Base-by-base conservation (phyloP, 441 rosid genomes). In the Codiaeum variegatum region DNA sequence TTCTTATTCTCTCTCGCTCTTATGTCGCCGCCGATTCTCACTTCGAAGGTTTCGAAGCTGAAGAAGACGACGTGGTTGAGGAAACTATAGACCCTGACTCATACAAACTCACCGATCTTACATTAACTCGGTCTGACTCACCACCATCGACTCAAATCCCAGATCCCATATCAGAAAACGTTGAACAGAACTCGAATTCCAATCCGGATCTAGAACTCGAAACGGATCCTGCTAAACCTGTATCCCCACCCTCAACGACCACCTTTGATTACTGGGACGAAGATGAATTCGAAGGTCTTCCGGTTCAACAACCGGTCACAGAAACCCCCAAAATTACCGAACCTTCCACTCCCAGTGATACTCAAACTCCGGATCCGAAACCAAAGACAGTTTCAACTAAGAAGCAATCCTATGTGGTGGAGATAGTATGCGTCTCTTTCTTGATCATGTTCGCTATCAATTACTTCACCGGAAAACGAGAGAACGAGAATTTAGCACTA, bases 261-360 rank as follows among this genome's bases (percentile, higher is more conserved):
- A 28, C 88, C 12, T 86, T 93, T 59, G 96, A 90, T 4, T 88
- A 83, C 69, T 93, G 96, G 98, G 97, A 93, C 66, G 98, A 93
- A 69, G 98, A 93, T 67, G 98, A 94, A 79, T 94, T 94, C 78
- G 97, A 94, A 73, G 97, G 97, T 26, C 78, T 94, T 1, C 97
- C 94, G 5, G 32, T 75, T 29, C 80, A 83, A 34, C 78, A 78
- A 2, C 67, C 75, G 5, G 74, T 80, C 6, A 38, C 34, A 2
- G 85, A 86, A 12, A 26, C 80, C 29, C 73, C 78, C 0, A 23
- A 66, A 65, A 55, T 55, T 58, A n/a, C 83, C 9, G 85, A 85
- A 61, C 75, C 78, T 59, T 65, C 83, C 42, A 49, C 84, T 67
- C 66, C 81, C 8, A 78, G 74, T 67, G 44, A 46, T 64, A 55